Evolutionary conservation across 176 grass and related monocot genomes (phyloP).

Genomic region (Typha latifolia): DNA sequence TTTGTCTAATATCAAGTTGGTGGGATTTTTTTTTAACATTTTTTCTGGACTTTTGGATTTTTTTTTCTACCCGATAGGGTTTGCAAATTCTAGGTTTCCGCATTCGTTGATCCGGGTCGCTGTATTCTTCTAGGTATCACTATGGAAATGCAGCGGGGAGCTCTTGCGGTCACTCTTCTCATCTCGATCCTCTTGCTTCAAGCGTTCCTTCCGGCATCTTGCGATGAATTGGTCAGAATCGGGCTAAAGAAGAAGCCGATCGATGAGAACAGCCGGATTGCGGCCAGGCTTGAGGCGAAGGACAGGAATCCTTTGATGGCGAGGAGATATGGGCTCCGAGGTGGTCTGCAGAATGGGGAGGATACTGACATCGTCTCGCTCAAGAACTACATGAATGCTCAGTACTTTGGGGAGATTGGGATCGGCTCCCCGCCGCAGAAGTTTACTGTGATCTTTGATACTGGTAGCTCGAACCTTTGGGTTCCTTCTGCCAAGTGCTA

Average conservation of each 20-base stretch:
- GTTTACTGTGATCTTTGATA: slow-evolving; percentile 89
- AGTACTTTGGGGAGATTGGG: slow-evolving; percentile 74
- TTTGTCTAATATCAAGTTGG: neutral
- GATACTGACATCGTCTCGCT: slow-evolving; percentile 48
- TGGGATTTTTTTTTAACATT: neutral
- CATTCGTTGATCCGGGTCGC: neutral
- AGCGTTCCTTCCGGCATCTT: slow-evolving; percentile 19
- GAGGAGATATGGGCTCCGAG: slow-evolving; percentile 34
- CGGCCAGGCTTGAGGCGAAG: slow-evolving; percentile 11
- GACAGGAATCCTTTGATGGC: slow-evolving; percentile 21
- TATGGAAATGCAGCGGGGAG: slow-evolving; percentile 35
- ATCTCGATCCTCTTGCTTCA: slow-evolving; percentile 35
- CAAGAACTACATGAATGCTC: slow-evolving; percentile 80
- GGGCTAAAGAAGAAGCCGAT: slow-evolving; percentile 44
- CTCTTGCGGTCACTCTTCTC: slow-evolving; percentile 23
- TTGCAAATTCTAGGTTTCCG: neutral
- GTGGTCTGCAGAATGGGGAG: slow-evolving; percentile 2
- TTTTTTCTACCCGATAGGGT: neutral
- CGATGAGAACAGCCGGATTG: slow-evolving; percentile 15
- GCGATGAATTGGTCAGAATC: slow-evolving; percentile 42
- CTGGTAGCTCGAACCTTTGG: slow-evolving; percentile 89
- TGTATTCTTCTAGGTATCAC: neutral
- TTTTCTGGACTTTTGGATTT: neutral
- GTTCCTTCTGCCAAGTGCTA: slow-evolving; percentile 85
- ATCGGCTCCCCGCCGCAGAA: slow-evolving; percentile 65